Evolutionary conservation across 2,329 filamentous ascomycete genomes (phyloP).

Genomic region (Pestalotiopsis sp.): DNA sequence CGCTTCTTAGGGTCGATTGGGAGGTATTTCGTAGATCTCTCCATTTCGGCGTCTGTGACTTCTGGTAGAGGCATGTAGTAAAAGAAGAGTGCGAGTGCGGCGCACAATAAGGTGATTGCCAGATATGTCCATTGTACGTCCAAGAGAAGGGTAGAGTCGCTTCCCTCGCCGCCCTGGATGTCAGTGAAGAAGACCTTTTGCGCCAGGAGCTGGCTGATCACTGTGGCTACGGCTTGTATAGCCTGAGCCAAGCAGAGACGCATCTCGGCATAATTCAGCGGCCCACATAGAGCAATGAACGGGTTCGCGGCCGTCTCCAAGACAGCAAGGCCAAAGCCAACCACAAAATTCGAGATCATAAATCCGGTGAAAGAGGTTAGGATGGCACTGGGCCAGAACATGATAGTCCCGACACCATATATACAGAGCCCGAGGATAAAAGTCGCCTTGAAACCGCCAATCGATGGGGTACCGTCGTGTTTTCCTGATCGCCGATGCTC

Average conservation of each 20-base stretch:
- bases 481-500: conserved; percentile 53
- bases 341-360: conserved; percentile 72
- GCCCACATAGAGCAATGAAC: conserved; percentile 72
- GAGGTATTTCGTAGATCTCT: conserved; percentile 47
- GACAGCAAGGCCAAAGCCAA: conserved; percentile 75
- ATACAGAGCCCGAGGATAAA: conserved; percentile 78
- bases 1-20: conserved; percentile 54
- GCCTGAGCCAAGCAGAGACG: conserved; percentile 76
- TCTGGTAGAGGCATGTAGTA: conserved; percentile 70
- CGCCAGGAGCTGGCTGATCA: conserved; percentile 73
- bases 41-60: conserved; percentile 58
- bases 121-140: conserved; percentile 86
- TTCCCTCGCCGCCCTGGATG: conserved; percentile 41
- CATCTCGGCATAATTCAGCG: conserved; percentile 71
- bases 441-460: conserved; percentile 75
- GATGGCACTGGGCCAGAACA: conserved; percentile 83
- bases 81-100: conserved; percentile 68
- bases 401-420: conserved; percentile 77
- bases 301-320: conserved; percentile 83
- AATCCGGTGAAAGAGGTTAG: conserved; percentile 78
- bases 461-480: conserved; percentile 36
- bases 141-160: conserved; percentile 57
- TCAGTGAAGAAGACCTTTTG: conserved; percentile 73
- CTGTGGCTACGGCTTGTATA: conserved; percentile 74
- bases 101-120: conserved; percentile 76